A percentile compares a stretch with the other conserved stretches of the same genome.
Evolutionary conservation across 805 yeast genomes (phyloP).

Genomic region (Yarrowia sp.): DNA sequence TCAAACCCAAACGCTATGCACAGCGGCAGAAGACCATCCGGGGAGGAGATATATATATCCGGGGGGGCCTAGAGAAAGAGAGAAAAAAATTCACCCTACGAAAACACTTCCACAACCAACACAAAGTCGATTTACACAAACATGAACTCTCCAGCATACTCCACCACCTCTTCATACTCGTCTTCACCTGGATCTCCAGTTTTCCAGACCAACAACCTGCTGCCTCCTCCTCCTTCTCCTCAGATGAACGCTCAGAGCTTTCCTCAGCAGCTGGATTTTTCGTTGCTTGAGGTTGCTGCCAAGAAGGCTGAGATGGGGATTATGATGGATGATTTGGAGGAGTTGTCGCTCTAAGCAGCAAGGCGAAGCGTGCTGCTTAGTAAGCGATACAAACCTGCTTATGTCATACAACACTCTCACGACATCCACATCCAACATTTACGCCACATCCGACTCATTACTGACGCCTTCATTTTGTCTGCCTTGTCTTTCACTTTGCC

Average conservation of each 20-base stretch:
- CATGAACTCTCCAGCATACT: slow-evolving; percentile 27
- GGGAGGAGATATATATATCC: neutral
- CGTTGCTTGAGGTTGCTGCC: slow-evolving; percentile 39
- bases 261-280: slow-evolving; percentile 29
- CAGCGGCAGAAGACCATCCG: slow-evolving; percentile 26
- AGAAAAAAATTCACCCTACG: neutral
- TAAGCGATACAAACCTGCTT: too few relatives aligned
- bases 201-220: neutral
- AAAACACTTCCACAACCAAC: neutral
- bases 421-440: too few relatives aligned
- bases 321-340: slow-evolving; percentile 35
- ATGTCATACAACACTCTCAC: too few relatives aligned
- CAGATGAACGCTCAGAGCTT: slow-evolving; percentile 9
- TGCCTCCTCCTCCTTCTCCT: slow-evolving; percentile 26
- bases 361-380: neutral
- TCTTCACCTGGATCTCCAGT: slow-evolving; percentile 5
- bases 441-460: too few relatives aligned
- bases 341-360: neutral
- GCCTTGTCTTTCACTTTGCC: too few relatives aligned
- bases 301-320: slow-evolving; percentile 38
- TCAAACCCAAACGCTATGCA: slow-evolving; percentile 1
- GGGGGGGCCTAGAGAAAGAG: neutral
- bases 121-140: too few relatives aligned
- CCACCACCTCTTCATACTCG: neutral
- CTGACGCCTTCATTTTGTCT: too few relatives aligned